Conservation (phyloP, 768 basidiomycete species). For the Termitomyces titanicus region DNA sequence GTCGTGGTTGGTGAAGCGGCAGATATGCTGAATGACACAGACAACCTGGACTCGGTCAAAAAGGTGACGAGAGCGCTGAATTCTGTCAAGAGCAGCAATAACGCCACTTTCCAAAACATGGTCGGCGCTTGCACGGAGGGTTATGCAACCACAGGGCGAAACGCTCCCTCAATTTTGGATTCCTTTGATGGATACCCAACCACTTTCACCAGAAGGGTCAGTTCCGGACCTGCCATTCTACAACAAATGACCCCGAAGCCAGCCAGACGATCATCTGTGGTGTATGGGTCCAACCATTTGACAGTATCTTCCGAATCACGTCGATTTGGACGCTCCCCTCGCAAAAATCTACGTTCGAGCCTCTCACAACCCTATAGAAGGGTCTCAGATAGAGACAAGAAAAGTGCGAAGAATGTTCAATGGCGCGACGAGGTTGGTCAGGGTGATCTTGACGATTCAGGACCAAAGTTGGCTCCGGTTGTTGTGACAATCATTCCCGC, state of each 20-base stretch:
- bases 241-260: constrained; percentile 24
- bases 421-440: constrained; percentile 88
- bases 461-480: constrained; percentile 29
- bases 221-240: constrained; percentile 45
- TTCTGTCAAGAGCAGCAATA: constrained; percentile 60
- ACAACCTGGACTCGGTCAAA: constrained; percentile 30
- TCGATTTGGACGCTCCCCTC: constrained; percentile 54
- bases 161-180: constrained; percentile 36
- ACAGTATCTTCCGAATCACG: constrained; percentile 48
- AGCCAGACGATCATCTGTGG: constrained; percentile 37
- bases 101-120: constrained; percentile 62
- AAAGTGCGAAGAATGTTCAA: constrained; percentile 72
- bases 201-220: constrained; percentile 44
- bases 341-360: constrained; percentile 71
- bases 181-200: constrained; percentile 49
- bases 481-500: constrained; percentile 41
- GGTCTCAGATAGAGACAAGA: constrained; percentile 61
- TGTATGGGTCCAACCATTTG: constrained; percentile 34
- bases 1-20: constrained; percentile 63
- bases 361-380: constrained; percentile 59
- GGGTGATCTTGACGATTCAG: constrained; percentile 70
- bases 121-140: constrained; percentile 64
- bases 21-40: constrained; percentile 30
- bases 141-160: constrained; percentile 39
- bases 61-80: constrained; percentile 49